These are phyloP conservation scores for Spathaspora boniae DNA, from an alignment of 805 yeast species.

Conservation along the genomic window DNA sequence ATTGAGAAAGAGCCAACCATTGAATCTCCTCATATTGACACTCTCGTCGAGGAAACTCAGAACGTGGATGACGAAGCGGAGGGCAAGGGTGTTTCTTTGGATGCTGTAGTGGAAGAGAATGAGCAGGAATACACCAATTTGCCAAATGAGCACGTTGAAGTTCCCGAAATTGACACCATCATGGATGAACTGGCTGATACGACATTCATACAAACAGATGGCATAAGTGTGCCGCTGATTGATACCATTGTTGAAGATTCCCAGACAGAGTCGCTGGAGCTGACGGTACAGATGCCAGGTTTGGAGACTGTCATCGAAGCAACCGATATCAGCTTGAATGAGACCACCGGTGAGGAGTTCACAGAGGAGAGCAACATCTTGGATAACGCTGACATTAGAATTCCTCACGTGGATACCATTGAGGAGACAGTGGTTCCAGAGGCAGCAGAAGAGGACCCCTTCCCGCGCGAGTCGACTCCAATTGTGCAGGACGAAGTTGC, in stretches of 20 bases:
- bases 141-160: constrained; percentile 2
- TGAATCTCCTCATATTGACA: too few species aligned
- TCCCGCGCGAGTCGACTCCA: too few species aligned
- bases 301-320: too few species aligned
- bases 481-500: too few species aligned
- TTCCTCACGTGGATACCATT: too few species aligned
- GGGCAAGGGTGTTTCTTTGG: constrained; percentile 10
- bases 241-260: constrained; percentile 1
- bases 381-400: too few species aligned
- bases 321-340: too few species aligned
- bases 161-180: constrained; percentile 1
- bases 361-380: too few species aligned
- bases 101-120: constrained; percentile 1
- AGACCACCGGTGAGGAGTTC: too few species aligned
- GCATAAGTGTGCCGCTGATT: constrained; percentile 1
- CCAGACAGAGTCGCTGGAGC: neutral
- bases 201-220: neutral
- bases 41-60: constrained; percentile 19
- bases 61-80: constrained; percentile 17
- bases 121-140: constrained; percentile 1
- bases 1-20: too few species aligned
- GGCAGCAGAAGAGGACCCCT: too few species aligned
- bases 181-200: neutral
- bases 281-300: neutral
- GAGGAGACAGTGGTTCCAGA: too few species aligned